Base-by-base conservation (phyloP, 345 rosid genomes). In the Kandelia obovata region DNA sequence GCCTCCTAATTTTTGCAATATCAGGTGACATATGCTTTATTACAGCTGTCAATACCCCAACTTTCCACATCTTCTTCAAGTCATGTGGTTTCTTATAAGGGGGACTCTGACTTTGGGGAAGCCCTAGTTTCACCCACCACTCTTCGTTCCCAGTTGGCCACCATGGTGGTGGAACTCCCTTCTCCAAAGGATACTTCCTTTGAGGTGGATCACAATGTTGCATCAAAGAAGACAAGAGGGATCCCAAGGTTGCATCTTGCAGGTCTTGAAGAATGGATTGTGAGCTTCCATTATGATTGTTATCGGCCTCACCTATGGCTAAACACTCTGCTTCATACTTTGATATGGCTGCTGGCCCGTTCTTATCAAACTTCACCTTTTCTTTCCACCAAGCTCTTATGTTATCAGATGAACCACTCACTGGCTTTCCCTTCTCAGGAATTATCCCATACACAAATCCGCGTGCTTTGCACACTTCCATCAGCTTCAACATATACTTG, bases 371-470 rank as follows among this genome's bases (percentile, higher is more conserved):
- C 83, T 89, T 89, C 32, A 95, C 99, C 79, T 90, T 92, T 77
- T 95, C 99, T 75, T 95, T 95, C 99, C 99, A 95, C 99, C 99
- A 95, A 79, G 96, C 98, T 76, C 99, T 68, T 28, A 92, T 81
- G 60, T 95, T 95, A 67, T 95, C 99, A 2, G 99, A 95, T 0
- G 99, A 81, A 51, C 99, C 99, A 58, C 97, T 86, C 1, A 95
- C 97, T 4, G 98, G 89, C 66, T 95, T 95, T 6, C 99, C 99
- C 73, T 90, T 95, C 71, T 95, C 98, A 0, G 99, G 99, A 64
- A 95, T 95, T 47, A 95, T 95, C 31, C 99, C 98, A 9, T 94
- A 94, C 11, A 94, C 96, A 66, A 94, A 94, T 65, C 98, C 98
- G 21, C 91, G 95, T 4, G 92, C 98, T 76, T 94, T 87, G 77